Conservation (phyloP, 805 yeast species). For the Candida ascalaphidarum region DNA sequence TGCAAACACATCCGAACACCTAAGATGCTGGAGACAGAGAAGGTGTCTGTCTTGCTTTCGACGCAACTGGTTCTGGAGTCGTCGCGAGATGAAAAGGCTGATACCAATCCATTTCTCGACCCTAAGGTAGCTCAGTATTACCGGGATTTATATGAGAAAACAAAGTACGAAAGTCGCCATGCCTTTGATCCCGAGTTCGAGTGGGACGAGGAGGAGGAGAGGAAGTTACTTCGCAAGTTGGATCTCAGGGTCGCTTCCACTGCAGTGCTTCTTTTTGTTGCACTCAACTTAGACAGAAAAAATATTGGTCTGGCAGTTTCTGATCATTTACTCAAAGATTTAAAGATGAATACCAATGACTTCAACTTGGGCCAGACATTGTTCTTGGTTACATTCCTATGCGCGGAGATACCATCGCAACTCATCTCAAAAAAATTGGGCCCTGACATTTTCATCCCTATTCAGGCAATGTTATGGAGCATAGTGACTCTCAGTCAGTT, state of each 20-base stretch:
- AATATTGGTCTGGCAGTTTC: constrained; percentile 14
- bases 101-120: constrained; percentile 23
- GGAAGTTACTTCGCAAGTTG: constrained; percentile 9
- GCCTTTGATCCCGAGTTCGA: constrained; percentile 48
- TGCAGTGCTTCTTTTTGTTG: constrained; percentile 14
- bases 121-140: constrained; percentile 41
- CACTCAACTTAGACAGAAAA: constrained; percentile 15
- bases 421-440: constrained; percentile 28
- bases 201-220: constrained; percentile 27
- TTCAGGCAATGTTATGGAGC: constrained; percentile 31
- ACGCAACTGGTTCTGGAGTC: too few species aligned
- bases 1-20: too few species aligned
- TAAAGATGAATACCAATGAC: constrained; percentile 21
- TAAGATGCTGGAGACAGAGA: too few species aligned
- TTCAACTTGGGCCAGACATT: constrained; percentile 33
- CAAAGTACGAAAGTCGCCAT: constrained; percentile 46
- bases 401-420: constrained; percentile 14
- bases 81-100: too few species aligned
- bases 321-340: constrained; percentile 12
- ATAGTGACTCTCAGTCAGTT: constrained; percentile 19
- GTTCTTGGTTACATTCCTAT: constrained; percentile 30
- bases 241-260: constrained; percentile 13
- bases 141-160: constrained; percentile 33
- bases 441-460: constrained; percentile 24
- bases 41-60: too few species aligned